Base-by-base conservation (phyloP, 345 rosid genomes). In the Citrus medica region DNA sequence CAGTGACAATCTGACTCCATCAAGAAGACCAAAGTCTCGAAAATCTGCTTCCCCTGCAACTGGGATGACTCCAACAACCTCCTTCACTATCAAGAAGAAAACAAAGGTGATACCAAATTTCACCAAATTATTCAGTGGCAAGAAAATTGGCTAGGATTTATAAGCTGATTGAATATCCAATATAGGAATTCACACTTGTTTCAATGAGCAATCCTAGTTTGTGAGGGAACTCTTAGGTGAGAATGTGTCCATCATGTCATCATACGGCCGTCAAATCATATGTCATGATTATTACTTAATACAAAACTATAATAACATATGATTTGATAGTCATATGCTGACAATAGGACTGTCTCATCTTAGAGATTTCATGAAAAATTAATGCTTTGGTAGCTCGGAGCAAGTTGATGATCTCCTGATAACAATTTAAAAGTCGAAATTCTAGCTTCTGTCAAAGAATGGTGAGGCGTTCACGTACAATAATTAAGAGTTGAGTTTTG, bases 11-110 rank as follows among this genome's bases (percentile, higher is more conserved):
- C 80, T 67, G 13, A 88, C 86, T 40, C 91, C 84, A 33, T 70
- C 80, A 4, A 83, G 78, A 60, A 83, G 84, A 30, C 79, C 84
- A 27, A 91, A 85, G 80, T 78, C 77, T 19, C 75, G 79, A 17
- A 90, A 77, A 72, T 85, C 90, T 5, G 78, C 73, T 10, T 92
- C 94, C 32, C 89, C 93, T 25, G 90, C 85, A 7, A 80, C 42
- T 51, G 68, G 86, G 76, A 58, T 35, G 12, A 69, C 86, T 68
- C 86, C 83, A 72, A 83, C 95, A 4, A 63, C 81, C 71, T 85
- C 86, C 76, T 77, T 92, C 70, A 30, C 80, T 16, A 83, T 87
- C 76, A 90, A 81, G 87, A 90, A 89, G 89, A 93, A 86, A 83
- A 84, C 76, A 81, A 88, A 80, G 65, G 88, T 85, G 78, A 81